Evolutionary conservation across 108 stramenopile genomes (phyloP).

Genomic region (Cyclostephanos invisitatus): DNA sequence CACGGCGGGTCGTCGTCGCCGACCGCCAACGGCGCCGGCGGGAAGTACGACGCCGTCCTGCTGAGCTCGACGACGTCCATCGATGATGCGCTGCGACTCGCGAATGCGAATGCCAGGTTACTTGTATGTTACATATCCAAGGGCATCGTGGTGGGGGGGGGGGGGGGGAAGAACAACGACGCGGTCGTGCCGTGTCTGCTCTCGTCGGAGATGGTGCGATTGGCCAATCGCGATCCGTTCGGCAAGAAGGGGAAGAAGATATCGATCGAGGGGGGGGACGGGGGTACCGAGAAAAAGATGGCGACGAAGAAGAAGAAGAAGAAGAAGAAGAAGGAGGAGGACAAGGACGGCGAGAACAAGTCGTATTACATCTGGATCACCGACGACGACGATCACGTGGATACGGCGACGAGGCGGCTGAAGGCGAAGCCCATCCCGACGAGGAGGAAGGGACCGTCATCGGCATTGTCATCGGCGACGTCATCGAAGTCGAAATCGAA

Average conservation of each 20-base stretch:
- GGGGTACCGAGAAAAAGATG: constrained; percentile 20
- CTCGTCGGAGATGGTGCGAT: constrained; percentile 50
- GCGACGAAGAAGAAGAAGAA: not conserved
- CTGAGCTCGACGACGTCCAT: constrained; percentile 35
- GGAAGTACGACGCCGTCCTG: constrained; percentile 24
- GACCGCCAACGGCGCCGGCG: too few species aligned
- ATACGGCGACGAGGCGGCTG: constrained; percentile 60
- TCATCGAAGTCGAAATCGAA: constrained; percentile 41
- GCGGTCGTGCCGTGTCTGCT: constrained; percentile 62
- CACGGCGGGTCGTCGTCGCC: not conserved
- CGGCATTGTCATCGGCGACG: constrained; percentile 40
- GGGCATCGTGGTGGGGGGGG: constrained; percentile 7
- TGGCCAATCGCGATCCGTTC: constrained; percentile 50
- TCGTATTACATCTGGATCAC: constrained; percentile 75
- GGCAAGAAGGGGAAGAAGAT: constrained; percentile 47
- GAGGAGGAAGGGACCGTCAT: not conserved
- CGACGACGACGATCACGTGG: constrained; percentile 55
- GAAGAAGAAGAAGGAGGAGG: constrained; percentile 15
- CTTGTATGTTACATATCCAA: constrained; percentile 71
- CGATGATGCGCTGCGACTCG: constrained; percentile 55
- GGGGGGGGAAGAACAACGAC: constrained; percentile 15
- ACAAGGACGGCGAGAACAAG: not conserved
- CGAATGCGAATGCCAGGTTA: constrained; percentile 65
- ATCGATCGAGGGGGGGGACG: constrained; percentile 13
- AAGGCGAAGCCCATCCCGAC: constrained; percentile 50